Evolutionary conservation across 2,329 filamentous ascomycete genomes (phyloP).

Genomic region (Cladosporium cucumerinum): DNA sequence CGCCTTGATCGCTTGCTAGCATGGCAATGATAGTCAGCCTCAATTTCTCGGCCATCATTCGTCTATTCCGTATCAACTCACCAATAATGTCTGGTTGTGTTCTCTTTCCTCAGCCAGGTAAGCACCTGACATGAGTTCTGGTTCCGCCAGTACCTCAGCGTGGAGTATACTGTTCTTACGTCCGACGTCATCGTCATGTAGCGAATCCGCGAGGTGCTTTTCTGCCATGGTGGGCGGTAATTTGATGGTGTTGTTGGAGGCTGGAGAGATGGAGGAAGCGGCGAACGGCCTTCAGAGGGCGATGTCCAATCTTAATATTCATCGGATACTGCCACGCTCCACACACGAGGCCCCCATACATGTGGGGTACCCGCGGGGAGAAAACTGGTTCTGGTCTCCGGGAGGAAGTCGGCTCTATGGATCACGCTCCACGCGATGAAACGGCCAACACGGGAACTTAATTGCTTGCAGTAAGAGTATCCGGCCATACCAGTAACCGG

Average conservation of each 20-base stretch:
- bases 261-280: background rate
- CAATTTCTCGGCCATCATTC: background rate
- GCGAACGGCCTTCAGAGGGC: background rate
- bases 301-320: background rate
- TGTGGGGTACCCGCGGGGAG: background rate
- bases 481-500: background rate
- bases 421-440: background rate
- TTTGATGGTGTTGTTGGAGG: background rate
- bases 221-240: background rate
- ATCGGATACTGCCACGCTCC: background rate
- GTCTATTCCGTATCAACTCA: slow-evolving; percentile 24
- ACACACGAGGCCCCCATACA: background rate
- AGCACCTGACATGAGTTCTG: slow-evolving; percentile 45
- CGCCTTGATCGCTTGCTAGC: slow-evolving; percentile 41
- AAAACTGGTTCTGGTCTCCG: background rate
- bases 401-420: background rate
- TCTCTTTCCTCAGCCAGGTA: slow-evolving; percentile 53
- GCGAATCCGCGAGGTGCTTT: background rate
- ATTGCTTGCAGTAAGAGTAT: background rate
- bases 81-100: slow-evolving; percentile 43
- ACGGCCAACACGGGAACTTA: background rate
- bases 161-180: slow-evolving; percentile 41
- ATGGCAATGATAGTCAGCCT: background rate
- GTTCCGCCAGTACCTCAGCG: slow-evolving; percentile 36
- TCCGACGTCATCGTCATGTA: background rate